phyloP scores from a whole-genome alignment of 1,284 basidiomycete genomes.

The Marasmius fiardii region DNA sequence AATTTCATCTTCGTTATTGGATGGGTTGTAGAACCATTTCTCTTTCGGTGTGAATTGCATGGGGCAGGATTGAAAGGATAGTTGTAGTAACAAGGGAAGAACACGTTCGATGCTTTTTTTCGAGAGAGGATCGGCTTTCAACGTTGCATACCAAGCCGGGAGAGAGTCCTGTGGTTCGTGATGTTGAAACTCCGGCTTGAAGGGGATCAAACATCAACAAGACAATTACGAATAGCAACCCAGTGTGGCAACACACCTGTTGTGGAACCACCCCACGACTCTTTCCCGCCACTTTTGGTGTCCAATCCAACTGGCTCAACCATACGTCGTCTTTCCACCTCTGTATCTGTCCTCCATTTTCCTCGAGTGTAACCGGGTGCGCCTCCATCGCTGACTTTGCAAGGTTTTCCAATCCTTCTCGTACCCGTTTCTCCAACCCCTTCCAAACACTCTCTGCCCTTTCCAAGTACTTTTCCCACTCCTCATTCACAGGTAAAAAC shows the following conservation, averaged over 20 bases:
- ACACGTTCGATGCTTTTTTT: conserved; percentile 57
- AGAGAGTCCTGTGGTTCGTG: background rate
- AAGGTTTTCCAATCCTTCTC: conserved; percentile 61
- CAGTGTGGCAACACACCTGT: conserved; percentile 11
- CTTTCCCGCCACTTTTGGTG: conserved; percentile 80
- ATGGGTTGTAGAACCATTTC: conserved; percentile 22
- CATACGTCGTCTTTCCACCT: conserved; percentile 80
- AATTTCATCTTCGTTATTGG: conserved; percentile 6
- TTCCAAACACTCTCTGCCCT: conserved; percentile 79
- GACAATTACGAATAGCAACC: too few species aligned
- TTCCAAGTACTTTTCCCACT: conserved; percentile 83
- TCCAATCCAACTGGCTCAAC: conserved; percentile 94
- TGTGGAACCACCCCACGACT: conserved; percentile 50
- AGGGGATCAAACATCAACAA: background rate
- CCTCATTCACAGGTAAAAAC: conserved; percentile 87
- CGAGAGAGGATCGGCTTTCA: conserved; percentile 43
- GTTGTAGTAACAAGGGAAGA: conserved; percentile 64
- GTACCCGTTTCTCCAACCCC: conserved; percentile 75
- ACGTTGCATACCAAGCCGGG: conserved; percentile 71
- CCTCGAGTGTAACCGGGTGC: conserved; percentile 31
- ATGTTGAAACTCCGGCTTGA: background rate
- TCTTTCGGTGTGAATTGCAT: conserved; percentile 58
- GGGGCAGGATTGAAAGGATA: conserved; percentile 67
- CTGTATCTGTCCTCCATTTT: conserved; percentile 30
- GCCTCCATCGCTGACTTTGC: conserved; percentile 56